Percentiles rank a stretch among this genome's conserved stretches.
These are phyloP conservation scores for Alternaria consortialis DNA, from an alignment of 2,329 filamentous ascomycete species.

Conservation along the genomic window DNA sequence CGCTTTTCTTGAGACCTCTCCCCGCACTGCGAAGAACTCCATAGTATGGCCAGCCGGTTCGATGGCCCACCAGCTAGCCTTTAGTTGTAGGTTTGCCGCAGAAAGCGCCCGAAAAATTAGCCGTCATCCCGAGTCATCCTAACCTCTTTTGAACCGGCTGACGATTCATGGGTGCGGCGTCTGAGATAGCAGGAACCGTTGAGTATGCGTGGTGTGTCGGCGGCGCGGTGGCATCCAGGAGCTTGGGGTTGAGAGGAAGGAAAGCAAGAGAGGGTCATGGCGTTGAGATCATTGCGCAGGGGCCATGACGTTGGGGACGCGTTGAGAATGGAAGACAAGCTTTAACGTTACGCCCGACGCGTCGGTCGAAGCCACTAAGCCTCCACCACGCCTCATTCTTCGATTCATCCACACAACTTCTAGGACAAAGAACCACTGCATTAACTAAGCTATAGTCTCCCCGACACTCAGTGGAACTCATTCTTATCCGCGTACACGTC, in stretches of 20 bases:
- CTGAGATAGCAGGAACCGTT: background rate
- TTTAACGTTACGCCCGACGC: background rate
- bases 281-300: background rate
- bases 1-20: background rate
- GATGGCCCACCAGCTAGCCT: background rate
- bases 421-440: background rate
- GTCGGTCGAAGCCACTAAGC: background rate
- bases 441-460: background rate
- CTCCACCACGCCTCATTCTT: background rate
- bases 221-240: background rate
- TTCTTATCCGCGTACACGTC: slow-evolving; percentile 40
- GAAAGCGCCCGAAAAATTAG: background rate
- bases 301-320: slow-evolving; percentile 1
- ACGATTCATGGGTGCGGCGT: background rate
- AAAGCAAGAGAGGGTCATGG: background rate
- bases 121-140: background rate
- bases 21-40: background rate
- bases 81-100: background rate
- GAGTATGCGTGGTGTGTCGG: background rate
- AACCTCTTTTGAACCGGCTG: background rate
- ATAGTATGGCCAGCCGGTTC: background rate
- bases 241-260: background rate
- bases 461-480: slow-evolving; percentile 23
- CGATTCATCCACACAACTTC: background rate
- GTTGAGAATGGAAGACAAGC: background rate